Evolutionary conservation across 1,139 yeast species (phyloP).

Genomic region (Saccharomyces pastorianus): DNA sequence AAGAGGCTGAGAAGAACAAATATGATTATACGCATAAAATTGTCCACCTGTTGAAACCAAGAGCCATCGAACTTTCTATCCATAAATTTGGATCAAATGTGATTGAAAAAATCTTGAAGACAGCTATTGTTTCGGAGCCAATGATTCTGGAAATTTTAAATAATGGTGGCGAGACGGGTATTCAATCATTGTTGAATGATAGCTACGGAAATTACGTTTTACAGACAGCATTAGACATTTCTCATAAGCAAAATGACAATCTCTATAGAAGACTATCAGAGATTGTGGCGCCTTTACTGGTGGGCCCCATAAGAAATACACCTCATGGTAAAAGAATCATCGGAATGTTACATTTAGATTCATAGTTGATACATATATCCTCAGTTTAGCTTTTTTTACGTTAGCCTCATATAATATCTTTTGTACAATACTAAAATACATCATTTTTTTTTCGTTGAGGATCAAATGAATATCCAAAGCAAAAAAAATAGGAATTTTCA

Average conservation of each 20-base stretch:
- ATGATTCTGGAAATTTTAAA: slow-evolving; percentile 40
- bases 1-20: slow-evolving; percentile 35
- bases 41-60: slow-evolving; percentile 29
- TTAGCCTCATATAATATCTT: slow-evolving; percentile 1
- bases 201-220: slow-evolving; percentile 79
- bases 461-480: not conserved
- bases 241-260: slow-evolving; percentile 38
- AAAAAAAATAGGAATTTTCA: no score
- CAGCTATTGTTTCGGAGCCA: slow-evolving; percentile 41
- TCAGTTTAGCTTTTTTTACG: not conserved
- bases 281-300: slow-evolving; percentile 54
- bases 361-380: not conserved
- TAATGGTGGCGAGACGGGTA: slow-evolving; percentile 37
- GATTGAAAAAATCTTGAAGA: slow-evolving; percentile 76
- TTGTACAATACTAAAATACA: slow-evolving; percentile 4
- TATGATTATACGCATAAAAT: slow-evolving; percentile 30
- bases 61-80: slow-evolving; percentile 46
- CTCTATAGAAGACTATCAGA: slow-evolving; percentile 46
- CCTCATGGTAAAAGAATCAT: slow-evolving; percentile 90
- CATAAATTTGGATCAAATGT: slow-evolving; percentile 96
- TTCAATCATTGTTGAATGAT: slow-evolving; percentile 47
- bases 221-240: slow-evolving; percentile 75
- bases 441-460: not conserved
- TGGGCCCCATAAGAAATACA: slow-evolving; percentile 52
- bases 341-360: slow-evolving; percentile 27